A percentile compares a stretch with the other conserved stretches of the same genome.
Evolutionary conservation across 2,329 filamentous ascomycete species (phyloP).

Genomic region (Cladosporium colombiae): DNA sequence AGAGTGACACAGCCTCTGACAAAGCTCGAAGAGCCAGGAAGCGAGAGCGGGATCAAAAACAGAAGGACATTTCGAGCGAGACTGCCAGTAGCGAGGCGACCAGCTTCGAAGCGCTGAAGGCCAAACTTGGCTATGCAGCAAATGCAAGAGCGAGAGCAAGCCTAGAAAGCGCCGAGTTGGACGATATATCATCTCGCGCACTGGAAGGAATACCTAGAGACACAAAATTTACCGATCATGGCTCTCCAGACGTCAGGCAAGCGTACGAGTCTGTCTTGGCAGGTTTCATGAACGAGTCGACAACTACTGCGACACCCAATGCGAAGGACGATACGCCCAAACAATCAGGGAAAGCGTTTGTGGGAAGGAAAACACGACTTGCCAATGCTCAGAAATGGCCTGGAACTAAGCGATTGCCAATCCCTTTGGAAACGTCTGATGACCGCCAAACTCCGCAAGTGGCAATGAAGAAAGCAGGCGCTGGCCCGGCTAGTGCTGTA

Average conservation of each 20-base stretch:
- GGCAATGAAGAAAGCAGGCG: not conserved
- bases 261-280: constrained; percentile 4
- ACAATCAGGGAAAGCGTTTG: not conserved
- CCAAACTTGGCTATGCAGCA: not conserved
- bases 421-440: not conserved
- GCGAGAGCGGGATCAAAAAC: not conserved
- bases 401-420: not conserved
- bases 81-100: not conserved
- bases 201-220: not conserved
- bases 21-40: not conserved
- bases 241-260: not conserved
- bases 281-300: not conserved
- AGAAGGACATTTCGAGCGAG: not conserved
- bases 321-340: not conserved
- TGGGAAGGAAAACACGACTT: not conserved
- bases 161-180: not conserved
- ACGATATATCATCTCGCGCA: not conserved
- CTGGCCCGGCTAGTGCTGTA: not conserved
- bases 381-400: not conserved
- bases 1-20: not conserved
- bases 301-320: not conserved
- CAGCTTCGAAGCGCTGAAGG: not conserved
- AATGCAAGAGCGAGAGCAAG: not conserved
- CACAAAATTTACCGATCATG: not conserved
- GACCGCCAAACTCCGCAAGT: not conserved